Evolutionary conservation across 331 rosid species (phyloP).

Genomic region (Phaseolus coccineus): DNA sequence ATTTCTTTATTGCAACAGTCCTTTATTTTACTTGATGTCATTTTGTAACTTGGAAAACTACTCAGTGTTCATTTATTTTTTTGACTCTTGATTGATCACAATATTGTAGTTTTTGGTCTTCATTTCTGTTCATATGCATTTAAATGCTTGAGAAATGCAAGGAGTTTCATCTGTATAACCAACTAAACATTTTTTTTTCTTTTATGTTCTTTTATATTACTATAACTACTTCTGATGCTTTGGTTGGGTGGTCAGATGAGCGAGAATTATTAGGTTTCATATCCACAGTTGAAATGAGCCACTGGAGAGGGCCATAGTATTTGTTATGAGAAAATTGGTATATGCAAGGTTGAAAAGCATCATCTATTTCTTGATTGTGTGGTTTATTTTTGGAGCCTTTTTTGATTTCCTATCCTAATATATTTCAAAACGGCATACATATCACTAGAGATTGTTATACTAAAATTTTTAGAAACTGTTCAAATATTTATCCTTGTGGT

Average conservation of each 20-base stretch:
- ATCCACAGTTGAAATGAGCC: background rate
- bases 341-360: background rate
- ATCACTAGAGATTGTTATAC: constrained; percentile 16
- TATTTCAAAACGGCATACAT: background rate
- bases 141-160: background rate
- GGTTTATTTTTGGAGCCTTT: background rate
- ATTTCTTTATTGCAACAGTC: background rate
- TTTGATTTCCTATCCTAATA: constrained; percentile 9
- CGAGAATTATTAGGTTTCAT: background rate
- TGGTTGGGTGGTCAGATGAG: constrained; percentile 13
- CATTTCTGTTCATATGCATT: background rate
- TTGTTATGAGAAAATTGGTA: background rate
- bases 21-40: constrained; percentile 9
- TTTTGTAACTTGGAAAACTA: constrained; percentile 20
- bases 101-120: constrained; percentile 1
- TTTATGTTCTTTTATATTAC: background rate
- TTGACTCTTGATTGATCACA: background rate
- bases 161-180: constrained; percentile 15
- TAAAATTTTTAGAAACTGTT: constrained; percentile 9
- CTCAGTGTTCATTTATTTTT: constrained; percentile 16
- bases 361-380: background rate
- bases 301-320: background rate
- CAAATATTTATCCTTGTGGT: background rate
- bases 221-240: background rate
- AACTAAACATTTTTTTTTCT: background rate